Conservation (phyloP, 75 land plant species). For the Picea sitchensis region DNA sequence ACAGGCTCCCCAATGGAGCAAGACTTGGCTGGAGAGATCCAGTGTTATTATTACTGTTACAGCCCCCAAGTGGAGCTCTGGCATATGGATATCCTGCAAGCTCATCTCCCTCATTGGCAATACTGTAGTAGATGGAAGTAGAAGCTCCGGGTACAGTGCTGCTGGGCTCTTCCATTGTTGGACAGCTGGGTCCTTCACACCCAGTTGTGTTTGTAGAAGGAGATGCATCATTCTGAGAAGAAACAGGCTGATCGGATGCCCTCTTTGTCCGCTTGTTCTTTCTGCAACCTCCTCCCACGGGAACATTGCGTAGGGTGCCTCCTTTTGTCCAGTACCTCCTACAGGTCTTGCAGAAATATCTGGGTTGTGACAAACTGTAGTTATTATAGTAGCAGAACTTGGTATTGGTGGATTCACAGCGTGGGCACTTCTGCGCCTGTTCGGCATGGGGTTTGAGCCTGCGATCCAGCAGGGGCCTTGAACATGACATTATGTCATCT, state of each 20-base stretch:
- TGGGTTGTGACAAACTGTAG: constrained; percentile 13
- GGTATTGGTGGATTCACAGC: constrained; percentile 16
- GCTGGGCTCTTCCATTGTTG: not conserved
- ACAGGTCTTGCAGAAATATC: constrained; percentile 15
- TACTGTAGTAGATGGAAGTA: too few species aligned
- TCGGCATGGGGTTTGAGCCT: constrained; percentile 15
- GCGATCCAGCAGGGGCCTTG: constrained; percentile 3
- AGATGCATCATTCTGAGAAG: not conserved
- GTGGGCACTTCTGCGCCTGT: constrained; percentile 19
- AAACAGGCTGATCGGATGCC: not conserved
- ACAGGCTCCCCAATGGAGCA: too few species aligned
- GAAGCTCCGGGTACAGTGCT: not conserved
- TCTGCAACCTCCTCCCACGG: constrained; percentile 18
- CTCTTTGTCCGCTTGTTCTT: constrained; percentile 18
- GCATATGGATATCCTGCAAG: too few species aligned
- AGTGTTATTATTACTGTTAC: too few species aligned
- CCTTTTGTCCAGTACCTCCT: constrained; percentile 16
- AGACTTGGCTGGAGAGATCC: too few species aligned
- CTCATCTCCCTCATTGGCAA: too few species aligned
- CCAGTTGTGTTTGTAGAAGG: too few species aligned
- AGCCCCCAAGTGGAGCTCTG: too few species aligned
- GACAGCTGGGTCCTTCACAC: too few species aligned
- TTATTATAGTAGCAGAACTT: constrained; percentile 20
- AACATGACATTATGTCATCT: not conserved
- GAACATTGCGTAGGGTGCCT: constrained; percentile 16